These are phyloP conservation scores for Stevia rebaudiana DNA, from an alignment of 140 eudicot genomes.

Conservation along the genomic window DNA sequence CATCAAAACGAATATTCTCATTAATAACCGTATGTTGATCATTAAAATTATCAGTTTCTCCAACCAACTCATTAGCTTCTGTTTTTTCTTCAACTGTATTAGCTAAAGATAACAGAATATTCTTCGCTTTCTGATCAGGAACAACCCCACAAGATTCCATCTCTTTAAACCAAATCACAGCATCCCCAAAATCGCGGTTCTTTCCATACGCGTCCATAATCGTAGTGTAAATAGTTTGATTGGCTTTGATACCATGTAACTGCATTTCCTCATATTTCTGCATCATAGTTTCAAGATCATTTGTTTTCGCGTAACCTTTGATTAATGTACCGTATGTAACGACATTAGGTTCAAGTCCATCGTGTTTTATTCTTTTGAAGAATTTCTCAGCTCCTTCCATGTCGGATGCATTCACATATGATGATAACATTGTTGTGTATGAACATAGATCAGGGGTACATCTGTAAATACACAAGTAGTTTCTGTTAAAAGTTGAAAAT, in stretches of 20 bases:
- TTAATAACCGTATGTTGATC: constrained; percentile 16
- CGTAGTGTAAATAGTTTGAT: constrained; percentile 70
- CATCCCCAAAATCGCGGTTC: constrained; percentile 69
- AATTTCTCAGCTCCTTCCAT: constrained; percentile 97
- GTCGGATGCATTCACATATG: constrained; percentile 90
- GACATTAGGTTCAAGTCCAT: constrained; percentile 65
- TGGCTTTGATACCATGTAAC: constrained; percentile 50
- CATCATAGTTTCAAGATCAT: constrained; percentile 79
- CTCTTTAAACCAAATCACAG: constrained; percentile 81
- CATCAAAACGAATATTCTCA: constrained; percentile 23
- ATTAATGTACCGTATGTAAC: constrained; percentile 76
- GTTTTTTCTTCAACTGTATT: constrained; percentile 60
- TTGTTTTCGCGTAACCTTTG: constrained; percentile 72
- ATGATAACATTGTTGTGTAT: constrained; percentile 82
- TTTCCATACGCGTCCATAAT: constrained; percentile 95
- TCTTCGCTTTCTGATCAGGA: constrained; percentile 94
- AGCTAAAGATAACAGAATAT: constrained; percentile 73
- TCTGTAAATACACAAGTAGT: constrained; percentile 30
- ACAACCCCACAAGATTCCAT: constrained; percentile 64
- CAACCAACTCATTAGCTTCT: constrained; percentile 61
- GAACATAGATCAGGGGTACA: constrained; percentile 87
- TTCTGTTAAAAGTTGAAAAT: neutral
- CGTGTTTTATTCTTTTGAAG: constrained; percentile 65
- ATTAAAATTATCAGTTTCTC: constrained; percentile 16
- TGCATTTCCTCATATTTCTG: constrained; percentile 79